Conservation (phyloP, 2,329 filamentous ascomycete species). For the Ophiostoma sp. region DNA sequence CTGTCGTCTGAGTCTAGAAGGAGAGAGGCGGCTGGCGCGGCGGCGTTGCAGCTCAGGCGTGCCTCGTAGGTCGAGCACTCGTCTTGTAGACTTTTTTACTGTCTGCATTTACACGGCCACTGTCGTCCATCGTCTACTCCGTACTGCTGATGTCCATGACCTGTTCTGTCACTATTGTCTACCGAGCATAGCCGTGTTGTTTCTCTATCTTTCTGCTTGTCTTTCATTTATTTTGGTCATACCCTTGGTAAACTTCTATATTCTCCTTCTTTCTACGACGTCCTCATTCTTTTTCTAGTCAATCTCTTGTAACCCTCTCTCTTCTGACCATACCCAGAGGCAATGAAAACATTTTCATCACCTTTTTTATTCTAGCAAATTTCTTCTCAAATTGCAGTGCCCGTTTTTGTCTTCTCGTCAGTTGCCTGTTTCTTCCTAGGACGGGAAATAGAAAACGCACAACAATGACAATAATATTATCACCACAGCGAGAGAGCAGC, state of each 20-base stretch:
- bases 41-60: background rate
- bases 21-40: background rate
- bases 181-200: background rate
- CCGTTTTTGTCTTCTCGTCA: background rate
- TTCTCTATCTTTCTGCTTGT: no score
- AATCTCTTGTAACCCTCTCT: background rate
- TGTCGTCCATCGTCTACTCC: background rate
- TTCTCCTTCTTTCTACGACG: background rate
- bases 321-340: background rate
- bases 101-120: background rate
- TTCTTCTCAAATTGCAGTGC: background rate
- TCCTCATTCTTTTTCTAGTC: background rate
- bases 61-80: background rate
- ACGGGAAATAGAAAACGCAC: constrained; percentile 5
- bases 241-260: no score
- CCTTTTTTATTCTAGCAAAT: no score
- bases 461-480: background rate
- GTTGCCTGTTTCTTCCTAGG: constrained; percentile 11
- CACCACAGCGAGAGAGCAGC: background rate
- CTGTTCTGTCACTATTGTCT: background rate
- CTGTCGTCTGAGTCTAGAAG: no score
- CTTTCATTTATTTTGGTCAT: background rate
- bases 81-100: background rate
- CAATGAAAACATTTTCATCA: background rate
- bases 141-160: background rate